Conservation (phyloP, 805 yeast genomes). For the Starmerella vaccinii region DNA sequence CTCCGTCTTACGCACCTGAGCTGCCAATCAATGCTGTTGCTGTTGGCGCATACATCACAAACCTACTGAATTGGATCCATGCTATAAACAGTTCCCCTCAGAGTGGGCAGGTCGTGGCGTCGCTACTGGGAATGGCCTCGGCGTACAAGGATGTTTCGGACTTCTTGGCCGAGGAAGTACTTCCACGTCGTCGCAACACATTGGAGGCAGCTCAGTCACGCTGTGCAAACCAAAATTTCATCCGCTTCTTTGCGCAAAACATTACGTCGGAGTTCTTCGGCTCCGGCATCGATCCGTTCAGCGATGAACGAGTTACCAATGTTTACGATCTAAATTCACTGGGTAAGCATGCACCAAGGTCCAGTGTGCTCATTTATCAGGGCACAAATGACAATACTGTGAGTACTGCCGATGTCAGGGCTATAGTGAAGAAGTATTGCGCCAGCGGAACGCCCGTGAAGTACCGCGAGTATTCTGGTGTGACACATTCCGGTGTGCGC, state of each 20-base stretch:
- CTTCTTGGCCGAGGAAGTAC: conserved; percentile 11
- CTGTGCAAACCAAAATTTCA: conserved; percentile 18
- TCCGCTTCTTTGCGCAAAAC: conserved; percentile 19
- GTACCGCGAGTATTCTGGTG: conserved; percentile 18
- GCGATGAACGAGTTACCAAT: conserved; percentile 9
- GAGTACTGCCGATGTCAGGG: conserved; percentile 18
- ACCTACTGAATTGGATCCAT: conserved; percentile 20
- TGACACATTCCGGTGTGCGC: conserved; percentile 15
- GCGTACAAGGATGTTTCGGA: conserved; percentile 25
- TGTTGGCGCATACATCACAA: conserved; percentile 23
- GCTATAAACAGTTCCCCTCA: conserved; percentile 21
- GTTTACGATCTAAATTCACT: conserved; percentile 21
- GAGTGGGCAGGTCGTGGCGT: conserved; percentile 25
- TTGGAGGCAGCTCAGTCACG: conserved; percentile 15
- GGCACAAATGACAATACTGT: conserved; percentile 25
- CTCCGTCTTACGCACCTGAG: conserved; percentile 24
- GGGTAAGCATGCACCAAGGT: conserved; percentile 23
- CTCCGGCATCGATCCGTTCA: conserved; percentile 19
- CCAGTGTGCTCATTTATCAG: conserved; percentile 26
- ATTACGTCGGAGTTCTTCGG: conserved; percentile 18
- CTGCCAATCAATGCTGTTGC: conserved; percentile 22
- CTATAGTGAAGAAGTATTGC: conserved; percentile 23
- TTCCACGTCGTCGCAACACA: conserved; percentile 13
- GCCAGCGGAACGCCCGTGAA: conserved; percentile 21
- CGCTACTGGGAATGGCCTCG: conserved; percentile 26